A percentile compares a stretch with the other conserved stretches of the same genome.
These are phyloP conservation scores for Stereocaulon alpinum DNA, from an alignment of 495 filamentous ascomycete species.

Conservation along the genomic window DNA sequence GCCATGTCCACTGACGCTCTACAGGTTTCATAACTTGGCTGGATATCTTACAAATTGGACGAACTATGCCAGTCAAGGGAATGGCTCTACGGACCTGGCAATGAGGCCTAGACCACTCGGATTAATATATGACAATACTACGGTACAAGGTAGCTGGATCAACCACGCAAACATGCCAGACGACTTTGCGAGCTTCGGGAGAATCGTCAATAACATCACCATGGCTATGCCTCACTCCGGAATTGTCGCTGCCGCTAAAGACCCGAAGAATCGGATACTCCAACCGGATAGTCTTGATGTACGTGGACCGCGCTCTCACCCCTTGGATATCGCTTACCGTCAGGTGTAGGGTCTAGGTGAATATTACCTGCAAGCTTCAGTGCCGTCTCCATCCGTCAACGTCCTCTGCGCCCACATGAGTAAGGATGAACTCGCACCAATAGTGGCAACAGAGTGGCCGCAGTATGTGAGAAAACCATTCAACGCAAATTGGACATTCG, in stretches of 20 bases:
- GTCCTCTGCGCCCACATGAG: conserved; percentile 57
- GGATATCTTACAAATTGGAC: conserved; percentile 15
- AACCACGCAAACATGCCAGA: conserved; percentile 24
- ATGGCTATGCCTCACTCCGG: conserved; percentile 62
- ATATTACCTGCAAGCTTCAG: conserved; percentile 51
- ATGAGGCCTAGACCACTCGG: conserved; percentile 7
- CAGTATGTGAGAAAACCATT: conserved; percentile 38
- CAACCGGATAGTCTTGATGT: conserved; percentile 47
- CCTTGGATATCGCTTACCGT: background rate
- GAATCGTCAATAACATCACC: conserved; percentile 60
- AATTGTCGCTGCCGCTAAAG: conserved; percentile 46
- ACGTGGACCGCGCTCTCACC: conserved; percentile 3
- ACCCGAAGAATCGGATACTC: conserved; percentile 48
- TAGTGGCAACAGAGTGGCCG: conserved; percentile 51
- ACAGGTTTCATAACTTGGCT: conserved; percentile 13
- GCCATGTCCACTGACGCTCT: background rate
- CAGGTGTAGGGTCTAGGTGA: conserved; percentile 45
- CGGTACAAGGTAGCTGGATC: conserved; percentile 14
- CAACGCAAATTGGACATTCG: background rate
- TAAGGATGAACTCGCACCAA: conserved; percentile 42
- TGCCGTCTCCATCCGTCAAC: conserved; percentile 53
- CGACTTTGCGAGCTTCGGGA: conserved; percentile 31
- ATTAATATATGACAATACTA: conserved; percentile 16
- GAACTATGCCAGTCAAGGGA: background rate
- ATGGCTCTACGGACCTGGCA: background rate